These are phyloP conservation scores for Solanum ossicruentum DNA, from an alignment of 257 asterid genomes.

Conservation along the genomic window DNA sequence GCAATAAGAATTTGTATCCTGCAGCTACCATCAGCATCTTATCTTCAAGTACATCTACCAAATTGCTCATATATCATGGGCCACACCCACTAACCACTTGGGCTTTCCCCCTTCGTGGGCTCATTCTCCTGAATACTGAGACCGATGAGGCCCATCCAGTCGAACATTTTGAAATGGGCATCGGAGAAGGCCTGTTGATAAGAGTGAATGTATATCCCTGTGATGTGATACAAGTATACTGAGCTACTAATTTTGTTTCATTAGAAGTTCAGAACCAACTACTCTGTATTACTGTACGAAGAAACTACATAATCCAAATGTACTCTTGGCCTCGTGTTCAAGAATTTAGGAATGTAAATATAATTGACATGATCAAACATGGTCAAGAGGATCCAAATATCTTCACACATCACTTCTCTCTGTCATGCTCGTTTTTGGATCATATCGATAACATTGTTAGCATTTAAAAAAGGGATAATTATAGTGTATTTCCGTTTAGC, in stretches of 20 bases:
- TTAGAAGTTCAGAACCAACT: no score
- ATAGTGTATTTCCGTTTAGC: no score
- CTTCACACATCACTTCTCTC: no score
- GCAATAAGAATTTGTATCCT: background rate
- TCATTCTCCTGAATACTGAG: background rate
- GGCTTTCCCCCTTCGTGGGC: background rate
- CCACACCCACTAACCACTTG: background rate
- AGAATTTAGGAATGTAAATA: no score
- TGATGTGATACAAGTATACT: background rate
- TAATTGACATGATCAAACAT: no score
- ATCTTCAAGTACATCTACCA: background rate
- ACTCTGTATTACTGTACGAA: no score
- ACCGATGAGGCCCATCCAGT: background rate
- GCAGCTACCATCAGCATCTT: background rate
- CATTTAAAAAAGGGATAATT: no score
- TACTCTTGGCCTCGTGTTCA: no score
- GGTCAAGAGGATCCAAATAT: no score
- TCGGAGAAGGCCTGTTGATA: background rate
- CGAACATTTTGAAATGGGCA: background rate
- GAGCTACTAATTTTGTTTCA: background rate
- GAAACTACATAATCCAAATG: no score
- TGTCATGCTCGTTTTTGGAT: no score
- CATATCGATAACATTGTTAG: no score
- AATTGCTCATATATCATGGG: background rate
- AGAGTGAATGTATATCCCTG: background rate